Evolutionary conservation across 2,329 filamentous ascomycete species (phyloP).

Genomic region (Aspergillus pseudoviridinutans): DNA sequence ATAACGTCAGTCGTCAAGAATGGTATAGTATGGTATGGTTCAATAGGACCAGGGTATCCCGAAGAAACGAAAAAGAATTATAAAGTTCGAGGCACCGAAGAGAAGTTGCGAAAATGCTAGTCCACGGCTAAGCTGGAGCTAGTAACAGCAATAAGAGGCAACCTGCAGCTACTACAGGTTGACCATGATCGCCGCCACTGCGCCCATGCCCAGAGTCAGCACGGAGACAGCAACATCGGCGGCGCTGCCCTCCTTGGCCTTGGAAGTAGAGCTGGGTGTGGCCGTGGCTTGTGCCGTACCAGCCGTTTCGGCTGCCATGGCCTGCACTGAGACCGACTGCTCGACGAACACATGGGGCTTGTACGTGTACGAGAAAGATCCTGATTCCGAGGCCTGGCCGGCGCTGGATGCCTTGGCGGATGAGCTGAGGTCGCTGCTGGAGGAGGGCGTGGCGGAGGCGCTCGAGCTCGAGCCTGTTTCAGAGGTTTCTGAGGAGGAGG

Average conservation of each 20-base stretch:
- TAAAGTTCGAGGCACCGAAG: neutral
- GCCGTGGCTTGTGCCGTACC: constrained; percentile 3
- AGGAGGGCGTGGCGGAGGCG: neutral
- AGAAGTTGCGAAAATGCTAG: neutral
- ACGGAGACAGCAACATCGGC: constrained; percentile 20
- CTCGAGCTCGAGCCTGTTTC: neutral
- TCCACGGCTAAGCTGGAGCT: neutral
- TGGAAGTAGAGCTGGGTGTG: constrained; percentile 11
- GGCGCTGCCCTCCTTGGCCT: constrained; percentile 10
- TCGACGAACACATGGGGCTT: constrained; percentile 10
- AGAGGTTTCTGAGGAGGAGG: neutral
- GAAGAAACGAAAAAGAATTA: constrained; percentile 5
- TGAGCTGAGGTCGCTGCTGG: neutral
- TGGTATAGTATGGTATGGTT: neutral
- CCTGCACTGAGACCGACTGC: constrained; percentile 1
- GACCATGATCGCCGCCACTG: constrained; percentile 22
- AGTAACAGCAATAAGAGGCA: neutral
- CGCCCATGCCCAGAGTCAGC: constrained; percentile 19
- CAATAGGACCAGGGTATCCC: constrained; percentile 10
- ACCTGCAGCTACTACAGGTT: constrained; percentile 13
- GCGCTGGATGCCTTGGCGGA: neutral
- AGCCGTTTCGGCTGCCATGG: neutral
- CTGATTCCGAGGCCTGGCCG: neutral
- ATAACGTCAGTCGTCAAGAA: constrained; percentile 3
- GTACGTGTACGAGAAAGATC: constrained; percentile 5